A percentile compares a stretch with the other conserved stretches of the same genome.
Evolutionary conservation across 768 basidiomycete species (phyloP).

Genomic region (Leccinum variicolor): DNA sequence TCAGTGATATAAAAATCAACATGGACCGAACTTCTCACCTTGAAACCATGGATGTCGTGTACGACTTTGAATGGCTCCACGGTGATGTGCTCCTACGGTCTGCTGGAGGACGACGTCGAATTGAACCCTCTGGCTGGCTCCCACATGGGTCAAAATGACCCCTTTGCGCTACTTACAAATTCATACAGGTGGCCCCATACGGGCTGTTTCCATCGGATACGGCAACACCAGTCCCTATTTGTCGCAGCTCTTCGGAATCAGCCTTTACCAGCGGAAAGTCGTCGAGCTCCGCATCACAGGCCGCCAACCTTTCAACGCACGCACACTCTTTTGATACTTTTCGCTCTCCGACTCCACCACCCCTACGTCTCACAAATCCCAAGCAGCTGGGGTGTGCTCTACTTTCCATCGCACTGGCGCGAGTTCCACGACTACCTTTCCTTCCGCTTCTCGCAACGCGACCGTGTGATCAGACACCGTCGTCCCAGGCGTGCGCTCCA

Average conservation of each 20-base stretch:
- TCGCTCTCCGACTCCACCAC: constrained; percentile 44
- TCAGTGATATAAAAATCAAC: no score
- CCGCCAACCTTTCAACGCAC: constrained; percentile 65
- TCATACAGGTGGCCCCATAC: background rate
- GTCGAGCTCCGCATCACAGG: constrained; percentile 70
- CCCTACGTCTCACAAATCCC: constrained; percentile 83
- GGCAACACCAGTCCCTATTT: constrained; percentile 40
- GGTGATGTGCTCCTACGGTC: constrained; percentile 65
- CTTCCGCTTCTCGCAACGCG: constrained; percentile 55
- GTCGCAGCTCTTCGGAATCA: constrained; percentile 67
- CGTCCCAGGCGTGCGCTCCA: constrained; percentile 76
- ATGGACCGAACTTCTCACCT: no score
- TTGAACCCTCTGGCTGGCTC: constrained; percentile 69
- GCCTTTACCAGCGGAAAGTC: constrained; percentile 83
- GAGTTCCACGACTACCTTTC: constrained; percentile 80
- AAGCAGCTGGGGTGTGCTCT: constrained; percentile 89
- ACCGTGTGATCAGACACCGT: constrained; percentile 39
- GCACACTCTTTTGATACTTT: constrained; percentile 46
- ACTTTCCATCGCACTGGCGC: constrained; percentile 87
- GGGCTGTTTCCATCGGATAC: constrained; percentile 44
- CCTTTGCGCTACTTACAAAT: constrained; percentile 56
- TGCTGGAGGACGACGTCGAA: constrained; percentile 86
- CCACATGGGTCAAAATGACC: constrained; percentile 82
- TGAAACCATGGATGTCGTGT: no score
- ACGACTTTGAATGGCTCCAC: constrained; percentile 54